Percentiles rank a stretch among this genome's conserved stretches.
Conservation (phyloP, 2,329 filamentous ascomycete genomes). For the Colletotrichum sp. region DNA sequence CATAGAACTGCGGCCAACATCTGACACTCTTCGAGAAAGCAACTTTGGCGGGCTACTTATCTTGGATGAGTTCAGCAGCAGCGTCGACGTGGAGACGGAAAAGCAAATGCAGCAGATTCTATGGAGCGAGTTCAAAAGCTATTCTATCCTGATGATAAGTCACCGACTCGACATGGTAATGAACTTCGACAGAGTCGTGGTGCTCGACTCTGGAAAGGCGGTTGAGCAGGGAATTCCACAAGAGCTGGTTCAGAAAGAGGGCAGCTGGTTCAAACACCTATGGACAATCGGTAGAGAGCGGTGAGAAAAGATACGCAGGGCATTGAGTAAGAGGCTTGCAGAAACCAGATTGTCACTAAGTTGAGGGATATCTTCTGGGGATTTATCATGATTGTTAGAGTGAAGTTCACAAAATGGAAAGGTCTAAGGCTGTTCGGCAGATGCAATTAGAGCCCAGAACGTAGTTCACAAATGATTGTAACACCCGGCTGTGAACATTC, state of each 20-base stretch:
- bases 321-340: not conserved
- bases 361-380: not conserved
- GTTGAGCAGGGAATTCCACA: constrained; percentile 31
- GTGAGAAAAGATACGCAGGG: not conserved
- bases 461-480: not conserved
- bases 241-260: not conserved
- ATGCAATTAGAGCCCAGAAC: not conserved
- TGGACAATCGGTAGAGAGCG: not conserved
- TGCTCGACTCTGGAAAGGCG: constrained; percentile 46
- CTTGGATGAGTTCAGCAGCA: constrained; percentile 37
- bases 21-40: not conserved
- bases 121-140: constrained; percentile 14
- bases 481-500: not conserved
- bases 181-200: constrained; percentile 48
- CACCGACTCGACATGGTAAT: constrained; percentile 47
- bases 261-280: not conserved
- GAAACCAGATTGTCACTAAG: not conserved
- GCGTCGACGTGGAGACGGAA: constrained; percentile 37
- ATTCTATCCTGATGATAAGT: constrained; percentile 42
- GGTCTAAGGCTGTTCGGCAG: not conserved
- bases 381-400: not conserved
- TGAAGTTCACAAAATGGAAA: not conserved
- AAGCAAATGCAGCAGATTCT: constrained; percentile 27
- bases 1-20: not conserved
- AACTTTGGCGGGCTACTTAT: constrained; percentile 38